These are phyloP conservation scores for Russula lepida DNA, from an alignment of 768 basidiomycete genomes.

Conservation along the genomic window DNA sequence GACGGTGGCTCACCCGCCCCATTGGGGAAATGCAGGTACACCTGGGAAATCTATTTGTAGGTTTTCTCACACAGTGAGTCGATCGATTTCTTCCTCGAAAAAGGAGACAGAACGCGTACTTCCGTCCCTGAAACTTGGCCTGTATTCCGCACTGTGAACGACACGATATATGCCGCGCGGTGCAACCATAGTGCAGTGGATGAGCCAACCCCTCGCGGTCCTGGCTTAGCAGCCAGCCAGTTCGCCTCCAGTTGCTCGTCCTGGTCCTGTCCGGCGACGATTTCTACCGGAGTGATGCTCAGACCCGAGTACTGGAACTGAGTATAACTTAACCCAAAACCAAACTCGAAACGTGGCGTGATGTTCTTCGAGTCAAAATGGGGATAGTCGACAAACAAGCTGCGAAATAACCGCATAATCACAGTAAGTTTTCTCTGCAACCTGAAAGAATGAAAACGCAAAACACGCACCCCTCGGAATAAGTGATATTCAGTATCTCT, in stretches of 20 bases:
- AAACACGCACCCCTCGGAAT: slow-evolving; percentile 41
- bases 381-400: slow-evolving; percentile 30
- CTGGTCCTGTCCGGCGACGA: slow-evolving; percentile 35
- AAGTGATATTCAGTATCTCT: slow-evolving; percentile 43
- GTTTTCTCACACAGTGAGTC: not conserved
- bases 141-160: slow-evolving; percentile 58
- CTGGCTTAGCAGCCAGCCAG: slow-evolving; percentile 55
- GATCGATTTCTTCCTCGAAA: not conserved
- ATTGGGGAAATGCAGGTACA: slow-evolving; percentile 64
- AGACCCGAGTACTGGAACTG: slow-evolving; percentile 64
- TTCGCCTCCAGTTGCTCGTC: slow-evolving; percentile 34
- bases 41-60: slow-evolving; percentile 59
- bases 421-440: not conserved
- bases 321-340: slow-evolving; percentile 84
- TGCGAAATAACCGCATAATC: not conserved
- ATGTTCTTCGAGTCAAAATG: slow-evolving; percentile 51
- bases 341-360: slow-evolving; percentile 79
- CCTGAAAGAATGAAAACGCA: not conserved
- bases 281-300: slow-evolving; percentile 34
- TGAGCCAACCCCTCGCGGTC: slow-evolving; percentile 48
- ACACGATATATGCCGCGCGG: slow-evolving; percentile 51
- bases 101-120: slow-evolving; percentile 26
- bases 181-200: slow-evolving; percentile 67
- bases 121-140: slow-evolving; percentile 57
- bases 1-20: slow-evolving; percentile 64